phyloP scores from a whole-genome alignment of 495 filamentous ascomycete species.

The Aspergillus hancockii region DNA sequence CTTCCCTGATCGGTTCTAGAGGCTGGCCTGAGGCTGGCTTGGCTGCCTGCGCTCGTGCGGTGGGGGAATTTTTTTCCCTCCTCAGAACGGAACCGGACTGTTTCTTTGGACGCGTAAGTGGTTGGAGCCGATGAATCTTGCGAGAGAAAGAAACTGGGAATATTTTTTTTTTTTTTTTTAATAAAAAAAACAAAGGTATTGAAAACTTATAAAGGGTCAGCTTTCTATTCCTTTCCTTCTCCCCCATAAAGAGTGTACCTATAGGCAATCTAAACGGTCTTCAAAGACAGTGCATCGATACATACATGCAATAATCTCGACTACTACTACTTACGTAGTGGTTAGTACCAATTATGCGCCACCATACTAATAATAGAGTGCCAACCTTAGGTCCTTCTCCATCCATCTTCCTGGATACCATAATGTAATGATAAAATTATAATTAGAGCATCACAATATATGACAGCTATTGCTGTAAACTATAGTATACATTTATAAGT shows the following conservation, averaged over 20 bases:
- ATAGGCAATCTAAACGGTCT: neutral
- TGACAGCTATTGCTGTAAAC: no score
- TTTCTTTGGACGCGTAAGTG: slow-evolving; percentile 31
- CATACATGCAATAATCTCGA: no score
- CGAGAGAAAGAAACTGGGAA: neutral
- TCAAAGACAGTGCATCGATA: neutral
- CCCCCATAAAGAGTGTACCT: neutral
- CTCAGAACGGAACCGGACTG: slow-evolving; percentile 22
- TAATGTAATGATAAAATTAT: neutral
- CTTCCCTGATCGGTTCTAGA: slow-evolving; percentile 15
- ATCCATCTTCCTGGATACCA: neutral
- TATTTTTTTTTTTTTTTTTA: neutral
- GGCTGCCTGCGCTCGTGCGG: slow-evolving; percentile 26
- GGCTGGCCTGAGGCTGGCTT: slow-evolving; percentile 13
- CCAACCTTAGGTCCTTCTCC: neutral
- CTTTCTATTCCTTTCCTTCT: neutral
- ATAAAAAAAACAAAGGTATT: neutral
- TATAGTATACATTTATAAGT: neutral
- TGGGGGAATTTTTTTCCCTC: slow-evolving; percentile 15
- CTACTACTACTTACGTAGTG: neutral
- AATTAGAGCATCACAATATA: no score
- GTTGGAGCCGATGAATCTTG: slow-evolving; percentile 11
- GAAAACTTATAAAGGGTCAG: neutral
- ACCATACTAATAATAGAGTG: slow-evolving; percentile 7
- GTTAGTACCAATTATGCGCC: neutral